Conservation (phyloP, 495 filamentous ascomycete genomes). For the Cercophora newfieldiana region DNA sequence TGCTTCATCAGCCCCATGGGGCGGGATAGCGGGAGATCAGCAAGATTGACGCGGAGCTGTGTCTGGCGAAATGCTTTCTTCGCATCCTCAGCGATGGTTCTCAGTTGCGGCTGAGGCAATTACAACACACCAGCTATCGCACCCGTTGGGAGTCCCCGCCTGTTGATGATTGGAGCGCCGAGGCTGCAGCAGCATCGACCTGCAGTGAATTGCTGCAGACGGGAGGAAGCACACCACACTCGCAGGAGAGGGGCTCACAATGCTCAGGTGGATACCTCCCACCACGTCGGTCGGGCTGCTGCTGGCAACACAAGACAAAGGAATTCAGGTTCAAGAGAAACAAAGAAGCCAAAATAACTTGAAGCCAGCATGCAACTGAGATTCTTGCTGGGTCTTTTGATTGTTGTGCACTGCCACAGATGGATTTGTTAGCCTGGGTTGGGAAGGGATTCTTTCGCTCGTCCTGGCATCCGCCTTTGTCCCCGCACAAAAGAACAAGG, state of each 20-base stretch:
- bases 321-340: no score
- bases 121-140: background rate
- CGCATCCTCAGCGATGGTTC: background rate
- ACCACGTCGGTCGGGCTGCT: no score
- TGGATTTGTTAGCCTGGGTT: background rate
- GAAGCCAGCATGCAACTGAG: no score
- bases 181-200: background rate
- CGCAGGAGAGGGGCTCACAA: background rate
- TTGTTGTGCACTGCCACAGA: no score
- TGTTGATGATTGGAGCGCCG: background rate
- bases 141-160: background rate
- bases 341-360: no score
- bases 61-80: background rate
- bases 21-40: background rate
- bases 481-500: background rate
- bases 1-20: background rate
- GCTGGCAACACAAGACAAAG: no score
- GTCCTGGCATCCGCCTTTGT: background rate
- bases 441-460: background rate
- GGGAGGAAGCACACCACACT: background rate
- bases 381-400: no score
- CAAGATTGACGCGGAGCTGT: background rate
- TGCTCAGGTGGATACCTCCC: no score
- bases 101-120: background rate
- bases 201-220: background rate